Conservation (phyloP, 2,329 filamentous ascomycete genomes). For the Cytospora piceae region DNA sequence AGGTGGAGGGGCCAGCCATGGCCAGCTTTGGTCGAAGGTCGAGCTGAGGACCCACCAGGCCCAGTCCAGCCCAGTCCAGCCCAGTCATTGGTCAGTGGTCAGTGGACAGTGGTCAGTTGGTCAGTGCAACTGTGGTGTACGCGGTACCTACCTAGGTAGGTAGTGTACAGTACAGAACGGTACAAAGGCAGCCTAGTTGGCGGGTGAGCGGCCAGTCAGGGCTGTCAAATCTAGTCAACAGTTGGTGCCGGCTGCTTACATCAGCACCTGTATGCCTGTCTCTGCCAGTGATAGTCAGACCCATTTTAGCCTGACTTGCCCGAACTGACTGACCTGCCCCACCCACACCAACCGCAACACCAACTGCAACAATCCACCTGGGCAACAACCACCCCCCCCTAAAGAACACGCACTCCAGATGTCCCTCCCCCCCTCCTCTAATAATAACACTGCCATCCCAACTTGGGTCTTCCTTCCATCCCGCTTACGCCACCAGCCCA, state of each 20-base stretch:
- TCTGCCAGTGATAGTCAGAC: neutral
- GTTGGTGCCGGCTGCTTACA: slow-evolving; percentile 1
- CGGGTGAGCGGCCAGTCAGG: slow-evolving; percentile 7
- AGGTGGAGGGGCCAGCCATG: slow-evolving; percentile 22
- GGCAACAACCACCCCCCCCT: neutral
- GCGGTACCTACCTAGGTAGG: too few relatives aligned
- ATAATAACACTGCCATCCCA: neutral
- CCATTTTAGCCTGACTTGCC: slow-evolving; percentile 12
- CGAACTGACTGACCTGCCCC: neutral
- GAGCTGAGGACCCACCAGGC: slow-evolving; percentile 14
- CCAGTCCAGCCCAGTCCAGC: neutral
- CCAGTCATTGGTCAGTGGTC: neutral
- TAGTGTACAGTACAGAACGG: too few relatives aligned
- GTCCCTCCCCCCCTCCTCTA: neutral
- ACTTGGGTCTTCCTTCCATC: neutral
- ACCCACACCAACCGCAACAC: neutral
- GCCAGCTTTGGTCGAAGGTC: slow-evolving; percentile 7
- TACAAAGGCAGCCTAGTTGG: neutral
- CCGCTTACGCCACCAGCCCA: neutral
- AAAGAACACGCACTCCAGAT: too few relatives aligned
- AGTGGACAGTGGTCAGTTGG: neutral
- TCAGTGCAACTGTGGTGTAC: too few relatives aligned
- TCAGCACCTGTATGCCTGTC: neutral
- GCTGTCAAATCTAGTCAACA: slow-evolving; percentile 3
- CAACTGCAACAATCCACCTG: neutral